phyloP scores from a whole-genome alignment of 208 protist genomes.

The Trypanosoma boissoni region DNA sequence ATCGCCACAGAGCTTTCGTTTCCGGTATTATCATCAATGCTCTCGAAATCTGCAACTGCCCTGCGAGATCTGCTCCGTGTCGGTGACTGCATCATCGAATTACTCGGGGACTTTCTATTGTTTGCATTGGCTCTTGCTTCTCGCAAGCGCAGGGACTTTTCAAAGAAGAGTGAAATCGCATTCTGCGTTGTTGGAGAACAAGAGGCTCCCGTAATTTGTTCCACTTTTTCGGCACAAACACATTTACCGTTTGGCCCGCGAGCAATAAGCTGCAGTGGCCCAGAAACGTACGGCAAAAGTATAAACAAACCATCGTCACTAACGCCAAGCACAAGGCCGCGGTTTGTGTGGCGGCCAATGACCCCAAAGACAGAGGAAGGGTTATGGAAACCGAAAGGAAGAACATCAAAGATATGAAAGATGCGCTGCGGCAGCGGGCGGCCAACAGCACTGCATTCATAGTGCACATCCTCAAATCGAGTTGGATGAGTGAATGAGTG shows the following conservation, averaged over 20 bases:
- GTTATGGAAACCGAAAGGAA: slow-evolving; percentile 51
- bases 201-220: neutral
- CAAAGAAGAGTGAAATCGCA: no score
- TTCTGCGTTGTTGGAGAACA: neutral
- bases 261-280: slow-evolving; percentile 19
- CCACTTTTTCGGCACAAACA: slow-evolving; percentile 1
- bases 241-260: slow-evolving; percentile 4
- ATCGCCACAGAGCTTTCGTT: neutral
- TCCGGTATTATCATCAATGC: neutral
- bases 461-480: slow-evolving; percentile 41
- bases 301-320: slow-evolving; percentile 31
- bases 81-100: no score
- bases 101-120: no score
- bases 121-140: no score
- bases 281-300: slow-evolving; percentile 36
- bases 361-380: slow-evolving; percentile 47
- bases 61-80: no score
- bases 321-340: slow-evolving; percentile 44
- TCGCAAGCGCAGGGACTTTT: no score
- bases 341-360: slow-evolving; percentile 55
- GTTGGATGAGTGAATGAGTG: no score
- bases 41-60: no score
- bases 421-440: slow-evolving; percentile 30
- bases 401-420: slow-evolving; percentile 60
- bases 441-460: slow-evolving; percentile 38